A percentile compares a stretch with the other conserved stretches of the same genome.
These are phyloP conservation scores for Solanum bulbocastanum DNA, from an alignment of 257 asterid species.

Conservation along the genomic window DNA sequence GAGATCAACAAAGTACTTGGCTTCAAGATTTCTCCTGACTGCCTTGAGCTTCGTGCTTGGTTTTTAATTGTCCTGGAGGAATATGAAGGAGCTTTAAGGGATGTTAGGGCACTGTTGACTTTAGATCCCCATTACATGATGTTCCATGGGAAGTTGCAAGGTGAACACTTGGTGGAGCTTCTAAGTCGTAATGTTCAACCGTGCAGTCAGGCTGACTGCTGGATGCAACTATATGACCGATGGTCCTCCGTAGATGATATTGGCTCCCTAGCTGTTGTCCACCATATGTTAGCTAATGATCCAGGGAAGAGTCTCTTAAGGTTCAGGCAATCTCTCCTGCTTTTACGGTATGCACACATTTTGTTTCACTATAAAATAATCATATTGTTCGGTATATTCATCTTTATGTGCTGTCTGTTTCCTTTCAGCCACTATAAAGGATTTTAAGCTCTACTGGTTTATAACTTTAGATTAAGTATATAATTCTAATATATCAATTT, in stretches of 20 bases:
- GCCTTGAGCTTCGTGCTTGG: constrained; percentile 97
- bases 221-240: constrained; percentile 87
- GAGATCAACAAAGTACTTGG: constrained; percentile 71
- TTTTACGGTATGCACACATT: constrained; percentile 42
- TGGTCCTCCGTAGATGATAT: constrained; percentile 96
- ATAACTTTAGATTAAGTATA: background rate
- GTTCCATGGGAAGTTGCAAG: constrained; percentile 77
- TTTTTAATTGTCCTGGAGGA: constrained; percentile 61
- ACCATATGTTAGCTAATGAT: constrained; percentile 82
- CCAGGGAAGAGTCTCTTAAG: constrained; percentile 80
- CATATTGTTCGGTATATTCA: background rate
- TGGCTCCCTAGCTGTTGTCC: constrained; percentile 93
- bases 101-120: constrained; percentile 76
- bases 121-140: constrained; percentile 74
- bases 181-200: constrained; percentile 47
- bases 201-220: constrained; percentile 89
- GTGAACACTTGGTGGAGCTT: constrained; percentile 63
- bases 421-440: background rate
- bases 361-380: background rate
- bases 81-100: constrained; percentile 69
- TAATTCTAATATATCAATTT: background rate
- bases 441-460: background rate
- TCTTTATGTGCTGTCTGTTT: background rate
- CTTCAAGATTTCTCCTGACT: constrained; percentile 82
- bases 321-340: constrained; percentile 88